Base-by-base conservation (phyloP, 2,329 filamentous ascomycete genomes). In the Neofusicoccum ribis region DNA sequence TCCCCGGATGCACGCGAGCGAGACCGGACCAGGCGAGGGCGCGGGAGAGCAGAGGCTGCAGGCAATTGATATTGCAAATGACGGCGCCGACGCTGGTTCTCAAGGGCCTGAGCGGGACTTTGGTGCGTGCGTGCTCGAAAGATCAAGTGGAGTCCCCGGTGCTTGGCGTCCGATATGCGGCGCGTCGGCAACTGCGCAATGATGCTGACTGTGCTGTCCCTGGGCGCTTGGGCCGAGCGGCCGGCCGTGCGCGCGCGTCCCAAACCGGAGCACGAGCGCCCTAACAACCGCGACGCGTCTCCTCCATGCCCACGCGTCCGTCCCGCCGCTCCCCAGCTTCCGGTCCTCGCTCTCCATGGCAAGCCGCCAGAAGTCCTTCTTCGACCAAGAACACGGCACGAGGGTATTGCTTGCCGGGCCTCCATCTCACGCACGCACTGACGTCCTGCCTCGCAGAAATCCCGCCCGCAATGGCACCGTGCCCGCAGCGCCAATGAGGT, bases 281-380 rank as follows among this genome's bases (percentile, higher is more conserved):
- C 43, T n/a, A 60, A 60, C 56, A 47, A 46, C 65, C 51, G 11
- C 60, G 52, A 66, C 65, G 65, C 65, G 65, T 66, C 65, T 37
- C 20, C 43, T 49, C 27, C 44, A 8, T 3, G 15, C 27, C 58
- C 15, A 27, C 58, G 39, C 63, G 52, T 34, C 17, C 43, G 14
- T 36, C 34, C 52, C n/a, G 9, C 52, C 46, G 2, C 36, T 37
- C 36, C 39, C 62, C 49, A 56, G 47, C 47, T 52, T 27, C 12
- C 36, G 12, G n/a, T 8, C 62, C 46, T 43, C 47, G 20, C 46
- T 69, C 27, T 39, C 72, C 68, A 82, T 82, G 80, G 77, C 80
- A 66, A 78, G 76, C 62, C 79, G 79, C 67, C 83, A 83, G 68
- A 82, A 79, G 71, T 82, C 81, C 67, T 84, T 84, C 75, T 83